Evolutionary conservation across 768 basidiomycete genomes (phyloP).

Genomic region (Suillus tomentosus): DNA sequence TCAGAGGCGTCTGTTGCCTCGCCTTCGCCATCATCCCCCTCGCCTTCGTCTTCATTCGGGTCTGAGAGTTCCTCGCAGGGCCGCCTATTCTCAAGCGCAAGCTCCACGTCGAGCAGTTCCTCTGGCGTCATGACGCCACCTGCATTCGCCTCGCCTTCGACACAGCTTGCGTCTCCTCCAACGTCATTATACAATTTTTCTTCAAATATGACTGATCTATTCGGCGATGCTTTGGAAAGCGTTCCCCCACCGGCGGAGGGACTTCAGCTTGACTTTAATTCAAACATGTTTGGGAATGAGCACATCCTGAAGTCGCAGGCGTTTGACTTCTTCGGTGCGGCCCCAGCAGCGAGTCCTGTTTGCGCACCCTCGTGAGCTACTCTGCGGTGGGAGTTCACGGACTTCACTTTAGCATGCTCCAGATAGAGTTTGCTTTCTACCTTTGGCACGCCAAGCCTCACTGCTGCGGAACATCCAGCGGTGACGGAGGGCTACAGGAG

Average conservation of each 20-base stretch:
- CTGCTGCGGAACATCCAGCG: slow-evolving; percentile 10
- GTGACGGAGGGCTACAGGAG: slow-evolving; percentile 6
- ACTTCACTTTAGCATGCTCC: neutral
- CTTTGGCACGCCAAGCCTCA: slow-evolving; percentile 12
- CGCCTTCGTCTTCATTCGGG: slow-evolving; percentile 5
- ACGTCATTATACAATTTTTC: neutral
- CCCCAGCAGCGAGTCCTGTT: neutral
- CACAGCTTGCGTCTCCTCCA: neutral
- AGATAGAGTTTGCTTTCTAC: neutral
- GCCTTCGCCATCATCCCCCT: slow-evolving; percentile 1
- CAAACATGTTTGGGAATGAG: neutral
- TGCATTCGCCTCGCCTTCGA: slow-evolving; percentile 8
- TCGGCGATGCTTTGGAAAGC: slow-evolving; percentile 3
- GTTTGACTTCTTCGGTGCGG: slow-evolving; percentile 1
- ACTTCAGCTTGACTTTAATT: slow-evolving; percentile 12
- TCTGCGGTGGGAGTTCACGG: neutral
- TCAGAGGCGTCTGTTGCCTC: slow-evolving; percentile 14
- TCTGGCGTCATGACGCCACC: neutral
- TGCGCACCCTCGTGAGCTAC: neutral
- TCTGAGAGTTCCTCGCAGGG: neutral
- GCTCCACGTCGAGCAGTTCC: slow-evolving; percentile 2
- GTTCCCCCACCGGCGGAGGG: slow-evolving; percentile 7
- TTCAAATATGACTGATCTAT: slow-evolving; percentile 10
- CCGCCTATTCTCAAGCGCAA: slow-evolving; percentile 8
- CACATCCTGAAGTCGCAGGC: neutral